Percentiles rank a stretch among this genome's conserved stretches.
Evolutionary conservation across 768 basidiomycete genomes (phyloP).

Genomic region (Xerocomus brunneocitrinus): DNA sequence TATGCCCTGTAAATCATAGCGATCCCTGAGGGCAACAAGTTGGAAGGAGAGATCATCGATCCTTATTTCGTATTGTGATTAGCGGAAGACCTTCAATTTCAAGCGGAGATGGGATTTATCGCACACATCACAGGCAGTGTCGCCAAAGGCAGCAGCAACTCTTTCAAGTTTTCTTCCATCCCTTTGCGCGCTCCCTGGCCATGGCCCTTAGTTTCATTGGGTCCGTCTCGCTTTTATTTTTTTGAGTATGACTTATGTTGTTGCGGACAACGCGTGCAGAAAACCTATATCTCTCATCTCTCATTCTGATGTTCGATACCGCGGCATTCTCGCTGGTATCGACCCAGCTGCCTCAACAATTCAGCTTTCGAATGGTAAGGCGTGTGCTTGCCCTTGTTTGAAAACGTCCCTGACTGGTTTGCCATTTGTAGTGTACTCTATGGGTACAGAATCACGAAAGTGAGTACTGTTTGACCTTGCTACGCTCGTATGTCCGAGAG

Average conservation of each 20-base stretch:
- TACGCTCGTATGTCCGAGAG: neutral
- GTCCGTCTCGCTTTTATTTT: constrained; percentile 32
- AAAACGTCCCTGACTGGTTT: neutral
- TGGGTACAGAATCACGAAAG: constrained; percentile 85
- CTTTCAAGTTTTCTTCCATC: constrained; percentile 19
- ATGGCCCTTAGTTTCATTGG: constrained; percentile 80
- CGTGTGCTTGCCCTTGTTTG: constrained; percentile 2
- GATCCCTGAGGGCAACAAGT: neutral
- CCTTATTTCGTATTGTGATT: neutral
- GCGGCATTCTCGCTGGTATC: constrained; percentile 82
- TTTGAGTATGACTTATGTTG: neutral
- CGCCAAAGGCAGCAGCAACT: constrained; percentile 7
- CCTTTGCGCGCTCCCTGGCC: neutral
- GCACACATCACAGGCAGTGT: constrained; percentile 8
- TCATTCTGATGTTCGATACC: constrained; percentile 86
- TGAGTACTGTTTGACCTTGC: constrained; percentile 32
- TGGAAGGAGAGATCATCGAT: too few relatives aligned
- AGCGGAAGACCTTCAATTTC: constrained; percentile 1
- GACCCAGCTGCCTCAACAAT: constrained; percentile 84
- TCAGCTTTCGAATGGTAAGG: constrained; percentile 78
- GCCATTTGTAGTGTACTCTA: constrained; percentile 59
- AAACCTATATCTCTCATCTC: constrained; percentile 89
- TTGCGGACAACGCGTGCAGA: constrained; percentile 36
- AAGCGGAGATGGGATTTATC: constrained; percentile 28
- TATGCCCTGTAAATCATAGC: neutral